A percentile compares a stretch with the other conserved stretches of the same genome.
These are phyloP conservation scores for Coemansia sp. DNA, from an alignment of 192 early-diverging fungal genomes.

Conservation along the genomic window DNA sequence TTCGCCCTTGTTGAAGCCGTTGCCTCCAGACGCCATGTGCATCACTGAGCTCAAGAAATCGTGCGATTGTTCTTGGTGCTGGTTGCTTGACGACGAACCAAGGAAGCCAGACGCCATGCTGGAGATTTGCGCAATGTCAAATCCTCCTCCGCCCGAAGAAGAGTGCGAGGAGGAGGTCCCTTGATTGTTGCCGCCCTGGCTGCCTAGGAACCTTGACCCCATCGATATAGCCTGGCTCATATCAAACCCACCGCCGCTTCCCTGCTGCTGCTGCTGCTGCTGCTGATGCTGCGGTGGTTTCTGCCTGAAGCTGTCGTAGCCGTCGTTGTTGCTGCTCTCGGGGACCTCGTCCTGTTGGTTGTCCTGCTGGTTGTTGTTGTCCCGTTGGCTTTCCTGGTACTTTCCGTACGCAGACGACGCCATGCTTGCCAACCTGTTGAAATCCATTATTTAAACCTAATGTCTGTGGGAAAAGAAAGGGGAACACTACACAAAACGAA, in stretches of 20 bases:
- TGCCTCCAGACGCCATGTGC: conserved; percentile 34
- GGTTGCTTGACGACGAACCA: conserved; percentile 5
- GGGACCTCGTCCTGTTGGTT: no score
- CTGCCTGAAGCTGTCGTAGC: not conserved
- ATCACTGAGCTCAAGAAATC: conserved; percentile 23
- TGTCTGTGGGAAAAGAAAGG: not conserved
- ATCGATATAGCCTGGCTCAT: conserved; percentile 22
- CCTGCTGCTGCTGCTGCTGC: conserved; percentile 11
- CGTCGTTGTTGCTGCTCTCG: not conserved
- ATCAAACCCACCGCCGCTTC: conserved; percentile 25
- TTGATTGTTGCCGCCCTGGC: not conserved
- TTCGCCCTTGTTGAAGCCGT: conserved; percentile 42
- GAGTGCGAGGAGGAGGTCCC: not conserved
- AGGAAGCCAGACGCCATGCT: conserved; percentile 30
- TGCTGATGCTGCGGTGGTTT: conserved; percentile 3
- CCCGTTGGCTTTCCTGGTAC: conserved; percentile 17
- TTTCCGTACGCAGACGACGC: conserved; percentile 32
- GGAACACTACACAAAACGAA: no score
- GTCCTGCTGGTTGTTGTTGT: no score
- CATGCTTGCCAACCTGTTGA: conserved; percentile 26
- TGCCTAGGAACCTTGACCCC: conserved; percentile 31
- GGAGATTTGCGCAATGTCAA: conserved; percentile 27
- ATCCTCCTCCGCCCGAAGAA: conserved; percentile 6
- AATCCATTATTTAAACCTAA: conserved; percentile 20
- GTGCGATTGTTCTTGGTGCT: conserved; percentile 13